Evolutionary conservation across 2,329 filamentous ascomycete genomes (phyloP), one percentile per base, ranked within the genome.

Genomic region (Trichoderma polysporum): DNA sequence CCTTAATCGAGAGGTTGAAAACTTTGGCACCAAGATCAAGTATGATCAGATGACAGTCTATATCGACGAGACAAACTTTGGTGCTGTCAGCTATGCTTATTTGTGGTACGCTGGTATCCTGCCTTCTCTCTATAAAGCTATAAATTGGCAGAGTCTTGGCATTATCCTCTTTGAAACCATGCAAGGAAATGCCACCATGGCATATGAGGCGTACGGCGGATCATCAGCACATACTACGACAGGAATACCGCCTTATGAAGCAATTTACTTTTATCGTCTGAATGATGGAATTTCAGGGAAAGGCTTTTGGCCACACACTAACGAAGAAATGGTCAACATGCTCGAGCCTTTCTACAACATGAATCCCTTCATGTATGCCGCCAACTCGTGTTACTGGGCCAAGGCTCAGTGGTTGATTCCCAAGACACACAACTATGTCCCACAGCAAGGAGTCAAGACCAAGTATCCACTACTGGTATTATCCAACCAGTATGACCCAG

Each of bases 21-120:
- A 66, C 0, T 75, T 80, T 3, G 69, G 80, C 1, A 68, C 73
- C 0, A 68, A 73, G 2, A 71, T 85, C 4, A 72, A 74, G 29
- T 70, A 76, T 4, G 74, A 82, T 7, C 82, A 82, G 0, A 68
- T 82, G 27, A 72, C 72, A 2, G 78, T 82, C 13, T 83, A 83
- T 58, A 67, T 84, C 61, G 80, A 83, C 71, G 76, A 73, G 39
- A 76, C 76, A 1, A 70, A 76, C 3, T 79, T 81, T 31, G 81
- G 80, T 0, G 67, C 76, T 0, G 60, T 84, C 2, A 77, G 79
- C 61, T 76, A 77, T 61, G 72, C 75, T 54, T 73, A 74, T 1
- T 69, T 81, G 3, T 77, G 77, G 71, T 73, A 74, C 35, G 70
- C 74, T 1, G 80, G 76, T 8, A 71, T 83, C 2, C 82, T 83